Evolutionary conservation across 306 rosid species (phyloP).

Genomic region (Echinosophora koreensis): DNA sequence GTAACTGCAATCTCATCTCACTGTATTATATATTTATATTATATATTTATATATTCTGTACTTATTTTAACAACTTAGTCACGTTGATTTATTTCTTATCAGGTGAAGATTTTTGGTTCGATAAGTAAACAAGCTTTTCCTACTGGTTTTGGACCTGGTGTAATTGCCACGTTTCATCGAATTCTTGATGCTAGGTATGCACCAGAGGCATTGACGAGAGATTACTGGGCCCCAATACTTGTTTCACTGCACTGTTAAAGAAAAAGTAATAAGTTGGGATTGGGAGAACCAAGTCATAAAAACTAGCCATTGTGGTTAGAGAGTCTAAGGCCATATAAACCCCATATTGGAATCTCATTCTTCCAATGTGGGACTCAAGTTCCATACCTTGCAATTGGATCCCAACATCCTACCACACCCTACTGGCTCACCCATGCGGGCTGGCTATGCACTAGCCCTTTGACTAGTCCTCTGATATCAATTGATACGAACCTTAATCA

Average conservation of each 20-base stretch:
- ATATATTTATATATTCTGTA: slow-evolving; percentile 37
- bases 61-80: slow-evolving; percentile 29
- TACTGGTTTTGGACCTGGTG: slow-evolving; percentile 85
- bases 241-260: slow-evolving; percentile 30
- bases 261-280: neutral
- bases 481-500: no score
- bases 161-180: slow-evolving; percentile 78
- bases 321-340: no score
- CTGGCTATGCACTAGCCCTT: no score
- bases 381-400: no score
- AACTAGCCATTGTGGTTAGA: no score
- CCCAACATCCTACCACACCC: no score
- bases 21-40: slow-evolving; percentile 28
- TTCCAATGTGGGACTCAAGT: no score
- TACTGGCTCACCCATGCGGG: no score
- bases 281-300: no score
- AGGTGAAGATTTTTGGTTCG: slow-evolving; percentile 77
- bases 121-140: slow-evolving; percentile 60
- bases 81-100: slow-evolving; percentile 43
- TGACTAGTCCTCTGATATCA: no score
- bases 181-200: slow-evolving; percentile 77
- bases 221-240: slow-evolving; percentile 31
- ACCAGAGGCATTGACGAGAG: slow-evolving; percentile 8
- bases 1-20: slow-evolving; percentile 56
- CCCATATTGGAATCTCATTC: no score